These are phyloP conservation scores for Penicillium sp. DNA, from an alignment of 2,329 filamentous ascomycete genomes.

Conservation along the genomic window DNA sequence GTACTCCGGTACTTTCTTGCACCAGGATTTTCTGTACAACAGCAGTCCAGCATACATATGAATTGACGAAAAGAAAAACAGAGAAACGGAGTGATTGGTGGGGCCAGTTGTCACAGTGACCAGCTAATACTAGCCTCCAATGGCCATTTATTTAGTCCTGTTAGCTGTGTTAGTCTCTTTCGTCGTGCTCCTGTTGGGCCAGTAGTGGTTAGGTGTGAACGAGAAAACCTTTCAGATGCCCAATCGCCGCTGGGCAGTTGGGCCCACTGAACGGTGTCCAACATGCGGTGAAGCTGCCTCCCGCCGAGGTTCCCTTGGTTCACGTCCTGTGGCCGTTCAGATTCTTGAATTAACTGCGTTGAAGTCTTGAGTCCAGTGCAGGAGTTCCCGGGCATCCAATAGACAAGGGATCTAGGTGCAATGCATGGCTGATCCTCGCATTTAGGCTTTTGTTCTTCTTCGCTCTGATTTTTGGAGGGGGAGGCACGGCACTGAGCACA, in stretches of 20 bases:
- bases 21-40: slow-evolving; percentile 15
- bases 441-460: not conserved
- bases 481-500: not conserved
- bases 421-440: slow-evolving; percentile 11
- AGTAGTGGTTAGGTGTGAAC: slow-evolving; percentile 3
- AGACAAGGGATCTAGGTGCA: not conserved
- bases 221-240: slow-evolving; percentile 11
- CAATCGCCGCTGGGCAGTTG: slow-evolving; percentile 19
- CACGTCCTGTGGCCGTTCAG: not conserved
- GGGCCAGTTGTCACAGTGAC: slow-evolving; percentile 33
- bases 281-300: slow-evolving; percentile 30
- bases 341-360: not conserved
- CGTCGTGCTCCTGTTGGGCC: not conserved
- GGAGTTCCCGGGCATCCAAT: slow-evolving; percentile 2
- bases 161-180: slow-evolving; percentile 10
- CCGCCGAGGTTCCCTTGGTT: slow-evolving; percentile 20
- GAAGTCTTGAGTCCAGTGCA: not conserved
- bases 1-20: not conserved
- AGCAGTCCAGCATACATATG: slow-evolving; percentile 15
- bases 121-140: slow-evolving; percentile 23
- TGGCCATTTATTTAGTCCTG: slow-evolving; percentile 6
- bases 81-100: slow-evolving; percentile 12
- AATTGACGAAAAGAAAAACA: slow-evolving; percentile 4
- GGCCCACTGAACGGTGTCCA: slow-evolving; percentile 22
- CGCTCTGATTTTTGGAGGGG: not conserved